phyloP scores from a whole-genome alignment of 1,139 yeast species.

The Magnusiomyces suaveolens region DNA sequence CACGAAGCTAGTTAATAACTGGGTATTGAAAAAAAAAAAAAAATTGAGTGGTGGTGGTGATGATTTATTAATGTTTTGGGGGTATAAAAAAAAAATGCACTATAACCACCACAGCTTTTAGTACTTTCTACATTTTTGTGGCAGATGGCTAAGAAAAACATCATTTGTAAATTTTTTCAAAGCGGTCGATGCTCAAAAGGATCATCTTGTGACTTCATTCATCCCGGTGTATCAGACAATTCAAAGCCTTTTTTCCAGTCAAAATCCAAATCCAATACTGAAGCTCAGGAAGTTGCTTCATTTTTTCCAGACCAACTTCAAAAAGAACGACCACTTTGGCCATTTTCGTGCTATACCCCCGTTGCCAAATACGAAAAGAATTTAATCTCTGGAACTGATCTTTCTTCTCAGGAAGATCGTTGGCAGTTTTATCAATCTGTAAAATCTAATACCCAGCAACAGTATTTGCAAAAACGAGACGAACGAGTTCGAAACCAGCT shows the following conservation, averaged over 20 bases:
- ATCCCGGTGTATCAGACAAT: conserved; percentile 11
- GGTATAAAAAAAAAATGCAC: too few species aligned
- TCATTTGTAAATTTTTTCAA: conserved; percentile 10
- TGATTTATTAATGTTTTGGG: too few species aligned
- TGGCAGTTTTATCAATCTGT: conserved; percentile 40
- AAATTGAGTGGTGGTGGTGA: not conserved
- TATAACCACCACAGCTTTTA: not conserved
- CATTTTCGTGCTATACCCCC: conserved; percentile 9
- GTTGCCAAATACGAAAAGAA: conserved; percentile 23
- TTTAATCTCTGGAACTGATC: conserved; percentile 45
- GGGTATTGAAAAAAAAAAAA: not conserved
- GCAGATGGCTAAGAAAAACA: conserved; percentile 9
- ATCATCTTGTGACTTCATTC: conserved; percentile 18
- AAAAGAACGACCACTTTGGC: conserved; percentile 4
- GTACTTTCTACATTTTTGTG: not conserved
- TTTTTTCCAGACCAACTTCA: conserved; percentile 1
- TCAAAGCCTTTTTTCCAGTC: conserved; percentile 1
- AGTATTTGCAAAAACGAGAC: conserved; percentile 20
- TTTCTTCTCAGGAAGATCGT: conserved; percentile 49
- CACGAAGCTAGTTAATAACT: not conserved
- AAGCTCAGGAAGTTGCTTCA: conserved; percentile 7
- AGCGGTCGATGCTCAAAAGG: conserved; percentile 19
- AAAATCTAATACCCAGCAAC: conserved; percentile 31
- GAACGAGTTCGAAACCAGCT: conserved; percentile 42
- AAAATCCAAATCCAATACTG: conserved; percentile 8